Evolutionary conservation across 306 rosid genomes (phyloP).

Genomic region (Cicer bijugum): DNA sequence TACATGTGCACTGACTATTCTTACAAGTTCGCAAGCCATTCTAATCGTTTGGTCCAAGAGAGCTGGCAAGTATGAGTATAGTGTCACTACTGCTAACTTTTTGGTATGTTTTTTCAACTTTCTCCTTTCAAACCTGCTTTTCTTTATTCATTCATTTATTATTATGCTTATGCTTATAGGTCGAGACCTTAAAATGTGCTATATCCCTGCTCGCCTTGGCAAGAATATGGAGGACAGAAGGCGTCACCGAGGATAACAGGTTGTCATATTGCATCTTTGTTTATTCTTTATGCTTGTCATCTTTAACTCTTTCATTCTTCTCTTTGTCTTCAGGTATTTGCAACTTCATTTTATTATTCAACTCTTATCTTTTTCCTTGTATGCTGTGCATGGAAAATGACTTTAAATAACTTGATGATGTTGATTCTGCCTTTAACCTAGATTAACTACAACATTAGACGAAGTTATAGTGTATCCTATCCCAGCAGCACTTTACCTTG

Average conservation of each 20-base stretch:
- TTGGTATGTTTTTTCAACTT: slow-evolving; percentile 45
- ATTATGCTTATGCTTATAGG: slow-evolving; percentile 55
- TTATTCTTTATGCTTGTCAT: neutral
- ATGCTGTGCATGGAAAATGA: slow-evolving; percentile 19
- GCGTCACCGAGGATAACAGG: slow-evolving; percentile 93
- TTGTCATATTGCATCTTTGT: slow-evolving; percentile 35
- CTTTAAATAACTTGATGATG: slow-evolving; percentile 20
- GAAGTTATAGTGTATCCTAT: slow-evolving; percentile 93
- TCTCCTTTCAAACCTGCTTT: neutral
- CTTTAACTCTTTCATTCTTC: slow-evolving; percentile 6
- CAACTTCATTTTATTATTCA: slow-evolving; percentile 22
- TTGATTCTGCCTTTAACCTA: slow-evolving; percentile 48
- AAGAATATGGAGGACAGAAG: slow-evolving; percentile 75
- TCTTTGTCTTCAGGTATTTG: slow-evolving; percentile 31
- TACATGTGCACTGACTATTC: slow-evolving; percentile 79
- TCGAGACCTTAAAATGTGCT: slow-evolving; percentile 89
- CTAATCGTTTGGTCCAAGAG: slow-evolving; percentile 95
- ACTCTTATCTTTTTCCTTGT: slow-evolving; percentile 15
- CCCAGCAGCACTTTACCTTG: slow-evolving; percentile 89
- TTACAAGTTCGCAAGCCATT: slow-evolving; percentile 94
- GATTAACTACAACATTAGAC: slow-evolving; percentile 78
- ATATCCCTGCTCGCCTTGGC: slow-evolving; percentile 72
- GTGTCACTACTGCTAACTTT: slow-evolving; percentile 96
- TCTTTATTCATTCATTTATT: neutral
- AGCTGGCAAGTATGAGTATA: slow-evolving; percentile 94